Evolutionary conservation across 306 rosid genomes (phyloP), one percentile per base, ranked within the genome.

Genomic region (Castanea crenata): DNA sequence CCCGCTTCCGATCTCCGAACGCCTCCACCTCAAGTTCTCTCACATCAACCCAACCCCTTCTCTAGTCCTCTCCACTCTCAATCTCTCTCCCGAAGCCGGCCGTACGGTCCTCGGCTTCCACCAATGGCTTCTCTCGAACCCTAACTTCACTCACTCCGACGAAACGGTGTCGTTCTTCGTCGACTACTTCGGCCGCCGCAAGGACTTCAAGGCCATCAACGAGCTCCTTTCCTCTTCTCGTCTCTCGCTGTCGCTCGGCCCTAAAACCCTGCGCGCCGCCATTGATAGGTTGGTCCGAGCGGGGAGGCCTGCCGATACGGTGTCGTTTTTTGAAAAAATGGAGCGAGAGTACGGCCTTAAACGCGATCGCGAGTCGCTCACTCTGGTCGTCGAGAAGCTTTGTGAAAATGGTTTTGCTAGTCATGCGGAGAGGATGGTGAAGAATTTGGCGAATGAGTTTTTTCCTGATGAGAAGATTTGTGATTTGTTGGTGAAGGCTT

Each of bases 351-450:
- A 94, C 2, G 92, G 90, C 7, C 41, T 94, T 31, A 80, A 85
- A 77, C 85, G 95, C 58, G 90, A 88, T 21, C 87, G 79, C 4
- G 77, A 23, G 35, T 86, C 97, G 16, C 83, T 88, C 15, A 81
- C 73, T 21, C 21, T 92, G 57, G 88, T 93, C 2, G 92, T 90
- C 21, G 94, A 85, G 81, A 91, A 87, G 81, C 94, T 94, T 3
- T 94, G 93, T 21, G 88, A 86, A 9, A 84, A 80, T 3, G 96
- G 99, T 29, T 89, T 23, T 38, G 97, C 90, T 1, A 91, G 88
- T 58, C 73, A 77, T 32, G 99, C 97, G 1, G 97, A 92, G 89
- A 90, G 73, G 79, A 85, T 90, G 95, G 94, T 91, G 68, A 92
- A 85, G 84, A 82, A 71, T 77, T 75, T 92, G 79, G 91, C 97